Conservation (phyloP, 2,329 filamentous ascomycete species). For the Cercospora sp. region DNA sequence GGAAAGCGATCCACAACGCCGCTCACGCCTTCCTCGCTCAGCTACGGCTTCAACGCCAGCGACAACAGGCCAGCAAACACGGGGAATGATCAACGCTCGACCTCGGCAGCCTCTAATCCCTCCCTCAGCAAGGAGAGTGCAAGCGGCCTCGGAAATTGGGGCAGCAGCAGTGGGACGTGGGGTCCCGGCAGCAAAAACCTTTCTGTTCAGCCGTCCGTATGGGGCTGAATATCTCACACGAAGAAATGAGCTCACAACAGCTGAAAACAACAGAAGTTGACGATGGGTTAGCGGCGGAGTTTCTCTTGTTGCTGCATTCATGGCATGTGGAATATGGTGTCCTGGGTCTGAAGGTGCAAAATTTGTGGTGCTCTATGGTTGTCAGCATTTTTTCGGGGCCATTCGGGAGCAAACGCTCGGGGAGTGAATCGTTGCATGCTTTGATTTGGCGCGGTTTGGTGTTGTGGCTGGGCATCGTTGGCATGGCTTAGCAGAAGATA, state of each 20-base stretch:
- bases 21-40: constrained; percentile 77
- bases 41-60: constrained; percentile 63
- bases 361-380: constrained; percentile 12
- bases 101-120: constrained; percentile 62
- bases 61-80: constrained; percentile 54
- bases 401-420: constrained; percentile 7
- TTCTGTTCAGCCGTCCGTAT: constrained; percentile 88
- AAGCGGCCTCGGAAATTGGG: constrained; percentile 64
- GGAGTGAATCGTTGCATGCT: neutral
- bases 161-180: constrained; percentile 80
- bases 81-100: constrained; percentile 56
- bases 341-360: constrained; percentile 12
- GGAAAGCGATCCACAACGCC: constrained; percentile 87
- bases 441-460: constrained; percentile 8
- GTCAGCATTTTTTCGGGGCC: constrained; percentile 11
- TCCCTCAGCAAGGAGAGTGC: constrained; percentile 48
- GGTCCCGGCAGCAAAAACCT: constrained; percentile 69
- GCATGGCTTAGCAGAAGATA: constrained; percentile 12
- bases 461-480: constrained; percentile 1
- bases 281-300: constrained; percentile 25
- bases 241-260: constrained; percentile 14
- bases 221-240: constrained; percentile 63
- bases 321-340: constrained; percentile 27
- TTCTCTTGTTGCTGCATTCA: constrained; percentile 22
- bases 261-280: constrained; percentile 19